Base-by-base conservation (phyloP, 2,329 filamentous ascomycete species). In the Beauveria caledonica region DNA sequence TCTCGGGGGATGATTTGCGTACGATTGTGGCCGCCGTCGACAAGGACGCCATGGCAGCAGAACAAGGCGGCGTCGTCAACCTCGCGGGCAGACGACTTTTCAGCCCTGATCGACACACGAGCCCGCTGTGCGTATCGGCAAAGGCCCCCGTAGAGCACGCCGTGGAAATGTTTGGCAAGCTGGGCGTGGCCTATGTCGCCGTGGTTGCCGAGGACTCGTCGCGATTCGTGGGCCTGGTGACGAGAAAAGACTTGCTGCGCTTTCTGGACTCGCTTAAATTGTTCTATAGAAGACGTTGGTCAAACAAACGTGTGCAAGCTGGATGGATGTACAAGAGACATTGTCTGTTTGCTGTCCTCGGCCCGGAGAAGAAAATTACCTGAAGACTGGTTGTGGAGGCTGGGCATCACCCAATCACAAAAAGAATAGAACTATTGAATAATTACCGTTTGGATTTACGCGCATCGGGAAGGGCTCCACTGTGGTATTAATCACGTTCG, bases 121-220 rank as follows among this genome's bases (percentile, higher is more conserved):
- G 79, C 17, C 81, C 81, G 1, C 63, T 85, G 60, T 77, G 71
- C 1, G 68, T 85, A 6, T 78, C 74, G 59, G 75, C 73, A 1
- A 75, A 76, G 49, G 80, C 82, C 48, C 82, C 82, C 10, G 73
- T 85, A 65, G 83, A 86, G 67, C 82, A 82, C 68, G 80, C 77
- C 1, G 78, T 84, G 1, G 82, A 85, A 68, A 80, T 85, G 77
- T 84, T 85, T 71, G 77, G 77, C 3, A 83, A 83, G 66, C 65
- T 86, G 46, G 82, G 82, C 0, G 63, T 84, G 64, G 70, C 81
- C 61, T 76, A 84, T 70, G 62, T 85, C 48, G 78, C 81, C 66
- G 70, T 85, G 6, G 74, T 78, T 2, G 79, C 81, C 63, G 78
- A 82, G 62, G 79, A 79, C 1, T 80, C 73, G 23, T 76, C 79